Evolutionary conservation across 2,329 filamentous ascomycete genomes (phyloP), one percentile per base, ranked within the genome.

Genomic region (Aureobasidium sp.): DNA sequence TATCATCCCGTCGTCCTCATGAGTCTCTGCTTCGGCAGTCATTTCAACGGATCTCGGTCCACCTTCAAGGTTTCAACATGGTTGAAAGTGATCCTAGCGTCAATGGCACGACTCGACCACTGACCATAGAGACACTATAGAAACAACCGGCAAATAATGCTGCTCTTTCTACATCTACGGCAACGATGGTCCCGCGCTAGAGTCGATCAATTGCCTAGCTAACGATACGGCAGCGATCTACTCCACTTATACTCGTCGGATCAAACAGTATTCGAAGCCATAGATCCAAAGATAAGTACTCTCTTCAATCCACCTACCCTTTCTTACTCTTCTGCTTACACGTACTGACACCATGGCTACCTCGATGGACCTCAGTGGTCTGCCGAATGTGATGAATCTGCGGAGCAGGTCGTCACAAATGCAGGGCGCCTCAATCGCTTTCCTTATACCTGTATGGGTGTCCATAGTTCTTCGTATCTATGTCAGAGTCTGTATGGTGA

Each of bases 381-480:
- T 48, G 1, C 46, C 46, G 32, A 48, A 48, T 32, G 46, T 48
- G 46, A 29, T 48, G 46, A 9, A 48, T 48, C 46, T 48, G 46
- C 46, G 46, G 46, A 32, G 29, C 41, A 29, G 39, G 55, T 59
- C 55, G 10, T 42, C 27, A 32, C 39, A 37, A 15, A 48, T 42
- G 41, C 7, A 3, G 41, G 41, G 41, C 41, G 41, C 23, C 41
- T 42, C 41, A 42, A 36, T 61, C 23, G 17, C 36, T 20, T 61
- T 63, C 32, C 47, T 64, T 17, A 36, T 52, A 29, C 36, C 63
- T 17, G 51, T 61, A n/a, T 61, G 53, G 26, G 26, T 64, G 13
- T 50, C 61, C 26, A 34, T 64, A 10, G 13, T 47, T 10, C 44
- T 64, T 34, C 55, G 63, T 10, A 39, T 61, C 41, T 64, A 63